Evolutionary conservation across 345 rosid species (phyloP).

Genomic region (Aurinia saxatilis): DNA sequence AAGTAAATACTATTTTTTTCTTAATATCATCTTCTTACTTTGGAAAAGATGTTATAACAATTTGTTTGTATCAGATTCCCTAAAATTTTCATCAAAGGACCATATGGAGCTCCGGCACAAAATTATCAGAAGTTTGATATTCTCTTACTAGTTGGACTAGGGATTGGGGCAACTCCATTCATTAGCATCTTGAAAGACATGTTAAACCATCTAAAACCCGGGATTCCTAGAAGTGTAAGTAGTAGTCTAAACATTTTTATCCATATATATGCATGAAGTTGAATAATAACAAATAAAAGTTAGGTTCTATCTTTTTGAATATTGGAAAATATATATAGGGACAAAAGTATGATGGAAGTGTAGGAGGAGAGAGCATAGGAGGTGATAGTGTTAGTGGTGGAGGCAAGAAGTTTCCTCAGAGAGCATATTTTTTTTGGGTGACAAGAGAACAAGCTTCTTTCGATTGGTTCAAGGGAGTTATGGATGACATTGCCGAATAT

Average conservation of each 20-base stretch:
- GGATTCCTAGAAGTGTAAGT: slow-evolving; percentile 31
- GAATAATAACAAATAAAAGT: background rate
- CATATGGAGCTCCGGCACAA: slow-evolving; percentile 97
- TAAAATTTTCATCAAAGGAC: slow-evolving; percentile 68
- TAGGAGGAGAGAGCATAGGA: slow-evolving; percentile 26
- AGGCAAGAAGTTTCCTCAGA: slow-evolving; percentile 52
- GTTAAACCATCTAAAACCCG: slow-evolving; percentile 52
- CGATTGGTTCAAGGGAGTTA: slow-evolving; percentile 98
- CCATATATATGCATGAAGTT: background rate
- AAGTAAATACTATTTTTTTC: slow-evolving; percentile 17
- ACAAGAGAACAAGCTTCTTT: slow-evolving; percentile 94
- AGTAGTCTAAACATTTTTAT: background rate
- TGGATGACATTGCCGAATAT: slow-evolving; percentile 89
- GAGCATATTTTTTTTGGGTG: slow-evolving; percentile 97
- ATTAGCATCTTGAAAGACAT: slow-evolving; percentile 90
- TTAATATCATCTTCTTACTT: too few species aligned
- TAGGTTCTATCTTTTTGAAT: background rate
- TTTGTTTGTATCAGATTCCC: slow-evolving; percentile 53
- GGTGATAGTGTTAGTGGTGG: slow-evolving; percentile 32
- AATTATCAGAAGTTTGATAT: slow-evolving; percentile 68
- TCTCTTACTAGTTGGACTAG: slow-evolving; percentile 73
- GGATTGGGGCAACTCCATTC: slow-evolving; percentile 97
- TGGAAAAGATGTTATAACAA: background rate
- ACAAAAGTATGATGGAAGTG: slow-evolving; percentile 27
- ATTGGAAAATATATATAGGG: slow-evolving; percentile 11